Evolutionary conservation across 2,329 filamentous ascomycete genomes (phyloP).

Genomic region (Aspergillus hiratsukae): DNA sequence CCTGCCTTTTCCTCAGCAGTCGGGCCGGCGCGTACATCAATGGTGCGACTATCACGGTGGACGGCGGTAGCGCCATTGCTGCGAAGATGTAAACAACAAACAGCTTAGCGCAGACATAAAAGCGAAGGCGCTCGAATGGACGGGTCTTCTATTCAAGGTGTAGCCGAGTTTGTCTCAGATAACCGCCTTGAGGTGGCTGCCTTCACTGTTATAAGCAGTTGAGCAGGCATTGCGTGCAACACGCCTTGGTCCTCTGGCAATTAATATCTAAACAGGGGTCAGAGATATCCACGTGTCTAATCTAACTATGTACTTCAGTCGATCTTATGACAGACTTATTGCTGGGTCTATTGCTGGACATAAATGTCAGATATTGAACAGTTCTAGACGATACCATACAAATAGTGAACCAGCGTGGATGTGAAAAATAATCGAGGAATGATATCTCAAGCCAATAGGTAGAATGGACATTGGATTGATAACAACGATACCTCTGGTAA

Average conservation of each 20-base stretch:
- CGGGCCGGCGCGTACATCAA: conserved; percentile 64
- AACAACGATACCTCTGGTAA: not conserved
- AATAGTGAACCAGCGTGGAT: not conserved
- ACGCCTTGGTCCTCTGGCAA: not conserved
- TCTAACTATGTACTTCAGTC: not conserved
- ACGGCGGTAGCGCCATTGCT: conserved; percentile 50
- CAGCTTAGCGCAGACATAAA: not conserved
- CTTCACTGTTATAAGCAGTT: not conserved
- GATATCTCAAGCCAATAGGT: no score
- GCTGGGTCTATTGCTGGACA: not conserved
- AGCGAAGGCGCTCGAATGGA: not conserved
- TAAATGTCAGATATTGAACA: not conserved
- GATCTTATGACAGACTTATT: conserved; percentile 2
- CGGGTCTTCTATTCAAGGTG: conserved; percentile 1
- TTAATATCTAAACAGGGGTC: not conserved
- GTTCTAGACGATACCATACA: conserved; percentile 4
- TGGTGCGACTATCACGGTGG: conserved; percentile 59
- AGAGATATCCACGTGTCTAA: not conserved
- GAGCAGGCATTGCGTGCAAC: not conserved
- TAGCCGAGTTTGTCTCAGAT: not conserved
- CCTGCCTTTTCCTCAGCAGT: conserved; percentile 66
- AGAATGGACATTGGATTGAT: not conserved
- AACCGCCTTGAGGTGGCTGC: not conserved
- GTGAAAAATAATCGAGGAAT: not conserved
- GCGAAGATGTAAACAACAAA: conserved; percentile 32